These are phyloP conservation scores for Arthroderma sp. DNA, from an alignment of 2,329 filamentous ascomycete species.

Conservation along the genomic window DNA sequence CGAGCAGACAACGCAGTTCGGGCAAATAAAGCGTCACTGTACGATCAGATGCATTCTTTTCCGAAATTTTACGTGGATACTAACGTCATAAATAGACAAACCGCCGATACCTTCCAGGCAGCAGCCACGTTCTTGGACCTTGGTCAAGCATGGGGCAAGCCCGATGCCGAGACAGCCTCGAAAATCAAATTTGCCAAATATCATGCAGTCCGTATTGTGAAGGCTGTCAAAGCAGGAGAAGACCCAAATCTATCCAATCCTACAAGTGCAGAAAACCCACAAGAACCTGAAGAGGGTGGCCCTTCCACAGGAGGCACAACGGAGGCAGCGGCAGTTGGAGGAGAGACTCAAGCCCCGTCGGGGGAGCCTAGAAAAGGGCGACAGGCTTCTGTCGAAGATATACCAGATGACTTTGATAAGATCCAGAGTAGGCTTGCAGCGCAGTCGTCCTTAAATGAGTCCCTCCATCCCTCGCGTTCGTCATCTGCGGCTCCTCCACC, in stretches of 20 bases:
- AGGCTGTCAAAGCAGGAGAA: constrained; percentile 77
- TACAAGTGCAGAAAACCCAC: constrained; percentile 37
- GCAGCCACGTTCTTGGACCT: constrained; percentile 87
- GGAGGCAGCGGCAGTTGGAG: constrained; percentile 39
- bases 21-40: constrained; percentile 74
- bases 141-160: constrained; percentile 66
- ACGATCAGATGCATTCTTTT: neutral
- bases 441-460: constrained; percentile 40
- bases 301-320: constrained; percentile 46
- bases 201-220: constrained; percentile 81
- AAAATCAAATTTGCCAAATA: constrained; percentile 97
- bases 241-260: constrained; percentile 91
- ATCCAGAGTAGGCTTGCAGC: constrained; percentile 34
- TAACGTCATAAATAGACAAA: constrained; percentile 50
- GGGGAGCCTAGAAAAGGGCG: constrained; percentile 21
- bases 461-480: constrained; percentile 38
- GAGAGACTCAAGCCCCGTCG: neutral
- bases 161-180: constrained; percentile 61
- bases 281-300: constrained; percentile 36
- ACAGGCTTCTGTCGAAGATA: constrained; percentile 49
- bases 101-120: constrained; percentile 85
- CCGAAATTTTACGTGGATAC: neutral
- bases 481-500: constrained; percentile 28
- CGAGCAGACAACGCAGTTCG: constrained; percentile 71
- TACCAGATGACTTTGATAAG: constrained; percentile 45